phyloP scores from a whole-genome alignment of 805 yeast species.

The Candida golubevii region DNA sequence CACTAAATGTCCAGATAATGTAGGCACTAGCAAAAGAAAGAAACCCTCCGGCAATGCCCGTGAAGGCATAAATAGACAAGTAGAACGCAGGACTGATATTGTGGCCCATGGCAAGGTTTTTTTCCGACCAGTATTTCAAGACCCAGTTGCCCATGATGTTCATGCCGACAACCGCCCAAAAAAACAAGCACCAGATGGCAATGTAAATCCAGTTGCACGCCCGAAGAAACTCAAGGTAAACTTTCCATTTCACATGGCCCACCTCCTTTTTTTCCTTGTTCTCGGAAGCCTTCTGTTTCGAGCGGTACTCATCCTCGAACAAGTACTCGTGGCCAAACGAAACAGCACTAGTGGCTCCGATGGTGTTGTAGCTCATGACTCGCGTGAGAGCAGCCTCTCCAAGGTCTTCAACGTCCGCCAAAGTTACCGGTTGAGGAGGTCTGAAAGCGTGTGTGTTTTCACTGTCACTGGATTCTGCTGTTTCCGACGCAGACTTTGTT shows the following conservation, averaged over 20 bases:
- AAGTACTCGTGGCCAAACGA: slow-evolving; percentile 32
- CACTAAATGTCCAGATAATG: slow-evolving; percentile 29
- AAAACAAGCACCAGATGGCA: slow-evolving; percentile 17
- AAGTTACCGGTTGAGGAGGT: slow-evolving; percentile 16
- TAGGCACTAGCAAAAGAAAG: slow-evolving; percentile 25
- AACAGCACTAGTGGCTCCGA: slow-evolving; percentile 27
- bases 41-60: slow-evolving; percentile 28
- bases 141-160: slow-evolving; percentile 26
- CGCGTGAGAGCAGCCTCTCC: slow-evolving; percentile 15
- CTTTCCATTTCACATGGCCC: slow-evolving; percentile 28
- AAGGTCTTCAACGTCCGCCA: slow-evolving; percentile 18
- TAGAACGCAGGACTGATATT: slow-evolving; percentile 24
- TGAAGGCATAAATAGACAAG: slow-evolving; percentile 23
- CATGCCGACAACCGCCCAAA: slow-evolving; percentile 20
- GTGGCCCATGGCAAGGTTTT: slow-evolving; percentile 21
- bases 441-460: slow-evolving; percentile 3
- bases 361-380: slow-evolving; percentile 14
- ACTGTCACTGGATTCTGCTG: slow-evolving; percentile 8
- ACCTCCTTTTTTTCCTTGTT: slow-evolving; percentile 16
- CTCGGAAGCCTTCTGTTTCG: slow-evolving; percentile 12
- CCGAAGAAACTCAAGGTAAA: slow-evolving; percentile 26
- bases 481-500: not conserved
- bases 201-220: slow-evolving; percentile 30
- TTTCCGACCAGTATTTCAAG: slow-evolving; percentile 36
- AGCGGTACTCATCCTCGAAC: slow-evolving; percentile 24